phyloP scores from a whole-genome alignment of 192 early-diverging fungal species.

The Podila clonocystis region DNA sequence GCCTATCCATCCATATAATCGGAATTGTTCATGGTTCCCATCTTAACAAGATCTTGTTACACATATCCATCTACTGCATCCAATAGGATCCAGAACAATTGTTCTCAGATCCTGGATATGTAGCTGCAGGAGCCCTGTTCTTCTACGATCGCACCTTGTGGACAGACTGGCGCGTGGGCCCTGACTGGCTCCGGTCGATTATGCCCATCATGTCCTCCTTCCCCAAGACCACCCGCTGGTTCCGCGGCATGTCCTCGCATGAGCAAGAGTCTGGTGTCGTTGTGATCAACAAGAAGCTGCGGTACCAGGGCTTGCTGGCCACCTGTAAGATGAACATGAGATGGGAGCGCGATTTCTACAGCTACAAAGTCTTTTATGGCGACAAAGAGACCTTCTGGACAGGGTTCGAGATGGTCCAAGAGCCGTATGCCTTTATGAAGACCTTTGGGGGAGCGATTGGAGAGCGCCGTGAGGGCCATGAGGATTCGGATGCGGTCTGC shows the following conservation, averaged over 20 bases:
- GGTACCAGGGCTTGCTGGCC: slow-evolving; percentile 55
- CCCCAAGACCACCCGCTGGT: slow-evolving; percentile 41
- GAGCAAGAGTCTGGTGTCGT: slow-evolving; percentile 67
- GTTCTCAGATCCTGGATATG: slow-evolving; percentile 54
- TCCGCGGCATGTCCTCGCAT: slow-evolving; percentile 42
- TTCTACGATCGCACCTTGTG: slow-evolving; percentile 66
- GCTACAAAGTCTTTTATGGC: slow-evolving; percentile 56
- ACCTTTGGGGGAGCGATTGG: slow-evolving; percentile 56
- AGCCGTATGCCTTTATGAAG: slow-evolving; percentile 50
- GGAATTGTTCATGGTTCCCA: too few species aligned
- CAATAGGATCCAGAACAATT: slow-evolving; percentile 54
- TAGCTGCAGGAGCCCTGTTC: slow-evolving; percentile 56
- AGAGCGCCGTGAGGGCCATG: slow-evolving; percentile 20
- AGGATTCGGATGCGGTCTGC: slow-evolving; percentile 23
- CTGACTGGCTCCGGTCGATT: slow-evolving; percentile 55
- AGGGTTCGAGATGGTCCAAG: slow-evolving; percentile 59
- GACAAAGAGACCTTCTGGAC: slow-evolving; percentile 75
- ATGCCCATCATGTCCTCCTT: slow-evolving; percentile 49
- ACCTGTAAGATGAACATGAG: slow-evolving; percentile 56
- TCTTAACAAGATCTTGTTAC: background rate
- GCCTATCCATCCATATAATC: too few species aligned
- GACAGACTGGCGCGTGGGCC: slow-evolving; percentile 22
- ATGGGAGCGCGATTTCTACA: slow-evolving; percentile 45
- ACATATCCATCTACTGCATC: background rate
- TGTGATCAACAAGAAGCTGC: slow-evolving; percentile 54